Evolutionary conservation across 352 stramenopile species (phyloP).

Genomic region (Phytophthora constricta): DNA sequence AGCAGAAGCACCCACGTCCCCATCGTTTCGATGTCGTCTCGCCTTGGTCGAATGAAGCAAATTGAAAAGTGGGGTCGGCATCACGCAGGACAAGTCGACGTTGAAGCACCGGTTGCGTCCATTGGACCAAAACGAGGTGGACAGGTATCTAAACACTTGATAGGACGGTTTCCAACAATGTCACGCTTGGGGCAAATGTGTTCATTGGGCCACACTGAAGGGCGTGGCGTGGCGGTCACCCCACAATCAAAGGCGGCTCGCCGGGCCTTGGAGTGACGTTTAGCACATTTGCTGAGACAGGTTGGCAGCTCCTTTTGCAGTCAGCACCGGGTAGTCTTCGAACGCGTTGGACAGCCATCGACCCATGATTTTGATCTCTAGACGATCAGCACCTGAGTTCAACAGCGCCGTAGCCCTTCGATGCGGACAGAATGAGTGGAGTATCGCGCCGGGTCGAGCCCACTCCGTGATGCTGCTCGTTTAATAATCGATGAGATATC

Average conservation of each 20-base stretch:
- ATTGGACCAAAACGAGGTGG: not conserved
- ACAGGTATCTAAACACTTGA: not conserved
- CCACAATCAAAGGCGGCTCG: too few species aligned
- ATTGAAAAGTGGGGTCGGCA: slow-evolving; percentile 16
- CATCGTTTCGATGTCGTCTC: slow-evolving; percentile 8
- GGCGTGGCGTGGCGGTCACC: too few species aligned
- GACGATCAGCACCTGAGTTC: too few species aligned
- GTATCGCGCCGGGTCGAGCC: not conserved
- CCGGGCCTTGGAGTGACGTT: too few species aligned
- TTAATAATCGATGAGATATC: not conserved
- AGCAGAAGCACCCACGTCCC: slow-evolving; percentile 27
- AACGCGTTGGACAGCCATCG: not conserved
- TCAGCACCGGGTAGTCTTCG: slow-evolving; percentile 1
- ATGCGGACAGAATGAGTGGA: too few species aligned
- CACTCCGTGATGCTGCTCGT: not conserved
- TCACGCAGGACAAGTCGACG: not conserved
- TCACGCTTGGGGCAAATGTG: too few species aligned
- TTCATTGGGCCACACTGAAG: too few species aligned
- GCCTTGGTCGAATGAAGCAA: slow-evolving; percentile 10
- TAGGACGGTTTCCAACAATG: not conserved
- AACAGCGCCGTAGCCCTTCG: too few species aligned
- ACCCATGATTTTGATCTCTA: too few species aligned
- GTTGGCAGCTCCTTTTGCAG: not conserved
- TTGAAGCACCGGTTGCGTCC: not conserved
- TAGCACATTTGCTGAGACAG: too few species aligned